These are phyloP conservation scores for Penicillium canariense DNA, from an alignment of 495 filamentous ascomycete species.

Conservation along the genomic window DNA sequence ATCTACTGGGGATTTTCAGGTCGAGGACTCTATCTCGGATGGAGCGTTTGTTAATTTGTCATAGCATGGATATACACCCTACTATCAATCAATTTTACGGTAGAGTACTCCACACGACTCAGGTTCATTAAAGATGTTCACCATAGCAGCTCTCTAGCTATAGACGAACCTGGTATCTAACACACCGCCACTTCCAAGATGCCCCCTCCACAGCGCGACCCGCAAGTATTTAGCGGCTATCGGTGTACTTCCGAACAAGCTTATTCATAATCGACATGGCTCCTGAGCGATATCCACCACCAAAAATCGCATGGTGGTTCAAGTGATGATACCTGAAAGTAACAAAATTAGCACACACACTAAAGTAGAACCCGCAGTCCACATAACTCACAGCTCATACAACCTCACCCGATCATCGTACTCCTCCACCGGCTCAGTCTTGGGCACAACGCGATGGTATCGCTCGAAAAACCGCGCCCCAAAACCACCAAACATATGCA, in stretches of 20 bases:
- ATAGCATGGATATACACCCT: too few relatives aligned
- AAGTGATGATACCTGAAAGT: conserved; percentile 75
- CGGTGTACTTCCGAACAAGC: conserved; percentile 65
- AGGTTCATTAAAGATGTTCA: background rate
- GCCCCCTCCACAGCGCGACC: too few relatives aligned
- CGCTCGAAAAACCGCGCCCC: conserved; percentile 65
- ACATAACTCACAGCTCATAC: conserved; percentile 74
- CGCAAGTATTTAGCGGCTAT: background rate
- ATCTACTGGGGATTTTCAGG: too few relatives aligned
- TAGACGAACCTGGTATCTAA: too few relatives aligned
- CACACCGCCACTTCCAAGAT: too few relatives aligned
- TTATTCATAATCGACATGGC: conserved; percentile 73
- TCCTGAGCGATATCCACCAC: conserved; percentile 67
- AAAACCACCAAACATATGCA: conserved; percentile 96
- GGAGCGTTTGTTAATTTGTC: too few relatives aligned
- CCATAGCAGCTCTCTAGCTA: background rate
- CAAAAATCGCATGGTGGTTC: conserved; percentile 86
- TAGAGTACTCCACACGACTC: too few relatives aligned
- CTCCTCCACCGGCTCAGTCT: conserved; percentile 78
- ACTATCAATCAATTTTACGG: too few relatives aligned
- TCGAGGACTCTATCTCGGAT: too few relatives aligned
- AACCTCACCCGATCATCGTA: conserved; percentile 76
- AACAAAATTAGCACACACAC: background rate
- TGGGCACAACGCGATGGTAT: conserved; percentile 72
- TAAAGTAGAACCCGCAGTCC: background rate